A percentile compares a stretch with the other conserved stretches of the same genome.
These are phyloP conservation scores for Endotrypanum monterogeii DNA, from an alignment of 208 protist species.

Conservation along the genomic window DNA sequence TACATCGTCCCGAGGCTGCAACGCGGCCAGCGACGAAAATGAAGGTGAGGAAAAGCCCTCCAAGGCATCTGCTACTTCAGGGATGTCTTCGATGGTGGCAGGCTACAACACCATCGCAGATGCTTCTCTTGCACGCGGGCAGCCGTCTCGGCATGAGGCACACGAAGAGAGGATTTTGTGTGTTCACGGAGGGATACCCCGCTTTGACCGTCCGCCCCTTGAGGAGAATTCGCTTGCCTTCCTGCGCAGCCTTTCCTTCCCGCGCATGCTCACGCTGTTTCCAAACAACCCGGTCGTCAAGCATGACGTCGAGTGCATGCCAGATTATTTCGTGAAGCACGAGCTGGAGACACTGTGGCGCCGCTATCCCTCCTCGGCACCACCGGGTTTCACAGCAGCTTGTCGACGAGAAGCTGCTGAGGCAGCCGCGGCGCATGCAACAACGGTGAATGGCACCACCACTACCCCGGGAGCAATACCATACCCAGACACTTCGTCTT, in stretches of 20 bases:
- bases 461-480: background rate
- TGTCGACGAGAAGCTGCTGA: conserved; percentile 21
- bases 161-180: conserved; percentile 75
- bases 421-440: background rate
- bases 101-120: conserved; percentile 33
- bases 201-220: conserved; percentile 50
- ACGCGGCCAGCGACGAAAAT: conserved; percentile 20
- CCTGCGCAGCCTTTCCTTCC: conserved; percentile 53
- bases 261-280: conserved; percentile 70
- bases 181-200: conserved; percentile 78
- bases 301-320: conserved; percentile 50
- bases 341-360: conserved; percentile 38
- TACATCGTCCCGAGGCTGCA: conserved; percentile 5
- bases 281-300: conserved; percentile 50
- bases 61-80: background rate
- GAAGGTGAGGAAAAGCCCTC: conserved; percentile 4
- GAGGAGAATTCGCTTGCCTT: conserved; percentile 51
- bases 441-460: background rate
- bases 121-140: conserved; percentile 21
- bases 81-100: background rate
- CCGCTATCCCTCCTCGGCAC: conserved; percentile 27
- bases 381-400: conserved; percentile 25
- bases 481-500: background rate
- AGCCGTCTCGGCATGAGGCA: conserved; percentile 34
- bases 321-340: conserved; percentile 36